Percentiles rank a stretch among this genome's conserved stretches.
Evolutionary conservation across 2,329 filamentous ascomycete species (phyloP).

Genomic region (Polychaeton citri): DNA sequence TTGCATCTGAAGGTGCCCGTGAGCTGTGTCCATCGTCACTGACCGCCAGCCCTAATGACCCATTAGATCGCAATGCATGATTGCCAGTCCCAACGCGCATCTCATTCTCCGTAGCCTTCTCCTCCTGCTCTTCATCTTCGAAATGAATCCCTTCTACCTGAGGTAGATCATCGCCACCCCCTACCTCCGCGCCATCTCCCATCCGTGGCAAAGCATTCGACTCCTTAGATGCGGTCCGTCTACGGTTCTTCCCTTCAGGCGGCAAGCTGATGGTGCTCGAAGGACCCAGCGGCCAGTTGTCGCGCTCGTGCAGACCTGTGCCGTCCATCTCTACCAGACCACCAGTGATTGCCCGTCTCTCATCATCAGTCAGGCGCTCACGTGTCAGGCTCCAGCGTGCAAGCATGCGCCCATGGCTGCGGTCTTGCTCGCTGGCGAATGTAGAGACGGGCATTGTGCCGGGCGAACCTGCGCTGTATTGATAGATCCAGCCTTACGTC

Average conservation of each 20-base stretch:
- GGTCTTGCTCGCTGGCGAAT: conserved; percentile 10
- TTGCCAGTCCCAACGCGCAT: too few species aligned
- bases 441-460: conserved; percentile 20
- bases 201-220: too few species aligned
- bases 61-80: too few species aligned
- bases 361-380: conserved; percentile 13
- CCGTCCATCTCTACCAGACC: conserved; percentile 18
- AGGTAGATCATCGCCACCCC: neutral
- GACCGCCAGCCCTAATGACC: conserved; percentile 1
- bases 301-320: conserved; percentile 14
- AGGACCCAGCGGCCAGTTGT: conserved; percentile 15
- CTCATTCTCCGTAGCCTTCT: too few species aligned
- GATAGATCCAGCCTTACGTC: too few species aligned
- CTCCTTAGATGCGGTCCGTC: too few species aligned
- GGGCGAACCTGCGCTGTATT: too few species aligned
- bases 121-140: neutral
- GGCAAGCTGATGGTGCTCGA: too few species aligned
- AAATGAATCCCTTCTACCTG: neutral
- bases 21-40: conserved; percentile 1
- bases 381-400: conserved; percentile 15
- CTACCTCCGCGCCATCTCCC: too few species aligned
- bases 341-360: conserved; percentile 12
- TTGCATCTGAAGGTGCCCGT: neutral
- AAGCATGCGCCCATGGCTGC: conserved; percentile 10
- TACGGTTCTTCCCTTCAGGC: too few species aligned